Conservation (phyloP, 805 yeast genomes). For the Lipomyces sp. region DNA sequence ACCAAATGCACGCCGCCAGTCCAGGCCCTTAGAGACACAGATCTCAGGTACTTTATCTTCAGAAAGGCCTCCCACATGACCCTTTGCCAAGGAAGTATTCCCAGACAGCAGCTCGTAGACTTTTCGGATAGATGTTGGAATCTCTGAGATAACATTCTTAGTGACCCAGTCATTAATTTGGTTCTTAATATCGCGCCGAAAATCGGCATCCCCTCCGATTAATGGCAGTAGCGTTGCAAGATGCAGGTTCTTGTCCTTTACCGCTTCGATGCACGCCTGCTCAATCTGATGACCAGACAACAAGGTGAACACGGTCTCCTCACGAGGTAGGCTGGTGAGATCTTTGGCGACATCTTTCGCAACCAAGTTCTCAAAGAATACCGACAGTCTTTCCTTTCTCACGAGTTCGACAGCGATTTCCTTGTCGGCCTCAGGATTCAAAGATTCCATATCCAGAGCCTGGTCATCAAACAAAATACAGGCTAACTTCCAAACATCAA, state of each 20-base stretch:
- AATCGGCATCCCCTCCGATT: constrained; percentile 71
- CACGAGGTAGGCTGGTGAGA: constrained; percentile 39
- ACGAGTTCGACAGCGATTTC: constrained; percentile 30
- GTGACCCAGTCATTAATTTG: constrained; percentile 73
- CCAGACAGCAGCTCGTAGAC: constrained; percentile 66
- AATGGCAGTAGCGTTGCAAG: constrained; percentile 71
- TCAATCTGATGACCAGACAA: constrained; percentile 58
- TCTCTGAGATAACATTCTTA: constrained; percentile 48
- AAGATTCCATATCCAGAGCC: constrained; percentile 13
- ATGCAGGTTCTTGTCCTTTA: constrained; percentile 67
- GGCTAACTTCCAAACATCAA: constrained; percentile 58
- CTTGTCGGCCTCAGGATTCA: constrained; percentile 23
- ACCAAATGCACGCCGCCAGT: constrained; percentile 70
- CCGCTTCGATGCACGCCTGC: constrained; percentile 66
- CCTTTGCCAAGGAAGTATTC: constrained; percentile 45
- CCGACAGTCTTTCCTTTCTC: constrained; percentile 55
- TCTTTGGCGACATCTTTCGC: constrained; percentile 46
- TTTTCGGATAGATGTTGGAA: constrained; percentile 61
- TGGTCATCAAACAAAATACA: constrained; percentile 64
- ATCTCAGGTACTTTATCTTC: constrained; percentile 35
- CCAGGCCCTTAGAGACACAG: constrained; percentile 49
- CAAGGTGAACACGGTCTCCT: constrained; percentile 45
- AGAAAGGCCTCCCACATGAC: constrained; percentile 18
- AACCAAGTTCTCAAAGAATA: constrained; percentile 62
- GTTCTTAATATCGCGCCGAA: constrained; percentile 57